phyloP scores from a whole-genome alignment of 768 basidiomycete genomes.

The Tylopilus sp. region DNA sequence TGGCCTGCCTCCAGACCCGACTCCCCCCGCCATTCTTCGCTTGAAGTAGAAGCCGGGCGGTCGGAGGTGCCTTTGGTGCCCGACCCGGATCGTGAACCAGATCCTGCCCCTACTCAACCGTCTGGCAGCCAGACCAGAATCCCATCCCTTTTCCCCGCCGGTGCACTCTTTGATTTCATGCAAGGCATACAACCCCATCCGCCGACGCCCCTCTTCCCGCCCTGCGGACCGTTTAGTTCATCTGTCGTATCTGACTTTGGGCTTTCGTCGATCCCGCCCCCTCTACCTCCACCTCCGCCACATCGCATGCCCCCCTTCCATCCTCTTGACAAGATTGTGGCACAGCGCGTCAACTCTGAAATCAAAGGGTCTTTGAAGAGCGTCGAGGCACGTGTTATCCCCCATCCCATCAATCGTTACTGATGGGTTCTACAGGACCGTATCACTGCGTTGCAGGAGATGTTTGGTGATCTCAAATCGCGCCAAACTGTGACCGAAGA shows the following conservation, averaged over 20 bases:
- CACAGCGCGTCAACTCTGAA: constrained; percentile 22
- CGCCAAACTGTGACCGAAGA: constrained; percentile 27
- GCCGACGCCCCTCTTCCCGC: constrained; percentile 16
- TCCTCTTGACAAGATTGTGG: constrained; percentile 12
- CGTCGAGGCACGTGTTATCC: constrained; percentile 16
- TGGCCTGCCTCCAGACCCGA: constrained; percentile 40
- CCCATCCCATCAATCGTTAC: neutral
- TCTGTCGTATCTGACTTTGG: constrained; percentile 20
- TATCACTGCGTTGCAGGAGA: constrained; percentile 20
- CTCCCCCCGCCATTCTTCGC: constrained; percentile 24
- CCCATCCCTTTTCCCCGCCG: constrained; percentile 6
- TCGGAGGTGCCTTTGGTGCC: constrained; percentile 5
- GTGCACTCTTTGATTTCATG: constrained; percentile 12
- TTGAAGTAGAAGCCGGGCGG: constrained; percentile 11
- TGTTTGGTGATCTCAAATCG: constrained; percentile 17
- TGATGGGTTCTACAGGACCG: constrained; percentile 21
- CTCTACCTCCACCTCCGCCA: constrained; percentile 3
- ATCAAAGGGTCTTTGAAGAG: constrained; percentile 20
- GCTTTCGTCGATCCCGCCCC: constrained; percentile 12
- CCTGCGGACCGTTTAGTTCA: constrained; percentile 17
- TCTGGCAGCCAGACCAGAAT: constrained; percentile 11
- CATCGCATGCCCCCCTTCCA: constrained; percentile 13
- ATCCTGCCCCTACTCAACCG: constrained; percentile 1
- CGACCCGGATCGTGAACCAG: constrained; percentile 4
- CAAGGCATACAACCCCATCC: constrained; percentile 18